These are phyloP conservation scores for Claviceps maximensis DNA, from an alignment of 2,329 filamentous ascomycete genomes.

Conservation along the genomic window DNA sequence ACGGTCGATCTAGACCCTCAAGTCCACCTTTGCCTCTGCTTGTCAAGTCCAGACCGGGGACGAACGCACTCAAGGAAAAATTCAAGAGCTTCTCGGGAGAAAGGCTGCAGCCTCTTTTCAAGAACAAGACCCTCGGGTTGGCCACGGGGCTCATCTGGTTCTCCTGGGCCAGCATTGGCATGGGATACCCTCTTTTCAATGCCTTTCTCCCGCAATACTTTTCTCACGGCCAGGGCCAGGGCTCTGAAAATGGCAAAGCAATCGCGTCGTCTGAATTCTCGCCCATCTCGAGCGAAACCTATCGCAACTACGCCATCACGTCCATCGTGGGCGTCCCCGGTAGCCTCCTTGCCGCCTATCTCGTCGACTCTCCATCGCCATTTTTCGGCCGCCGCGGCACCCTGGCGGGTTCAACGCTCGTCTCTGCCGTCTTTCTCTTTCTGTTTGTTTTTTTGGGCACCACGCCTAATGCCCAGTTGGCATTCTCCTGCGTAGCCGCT, in stretches of 20 bases:
- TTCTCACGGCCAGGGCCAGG: constrained; percentile 39
- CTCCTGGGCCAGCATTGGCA: constrained; percentile 69
- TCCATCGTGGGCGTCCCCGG: constrained; percentile 66
- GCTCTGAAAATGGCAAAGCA: constrained; percentile 12
- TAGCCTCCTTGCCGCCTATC: constrained; percentile 58
- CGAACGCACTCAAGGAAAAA: constrained; percentile 41
- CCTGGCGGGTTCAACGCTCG: constrained; percentile 51
- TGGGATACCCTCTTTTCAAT: constrained; percentile 83
- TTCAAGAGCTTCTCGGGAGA: constrained; percentile 53
- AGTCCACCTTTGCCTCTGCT: constrained; percentile 5
- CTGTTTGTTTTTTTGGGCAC: constrained; percentile 48
- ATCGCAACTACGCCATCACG: constrained; percentile 74
- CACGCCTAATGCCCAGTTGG: constrained; percentile 44
- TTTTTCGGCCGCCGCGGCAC: constrained; percentile 58
- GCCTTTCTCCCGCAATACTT: constrained; percentile 83
- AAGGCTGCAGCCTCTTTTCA: constrained; percentile 54
- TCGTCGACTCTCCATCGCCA: constrained; percentile 51
- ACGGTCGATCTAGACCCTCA: constrained; percentile 16
- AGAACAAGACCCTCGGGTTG: constrained; percentile 34
- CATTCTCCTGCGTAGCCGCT: constrained; percentile 54
- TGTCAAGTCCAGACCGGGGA: constrained; percentile 11
- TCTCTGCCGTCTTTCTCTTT: constrained; percentile 58
- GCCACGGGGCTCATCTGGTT: constrained; percentile 55
- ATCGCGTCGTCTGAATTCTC: constrained; percentile 19
- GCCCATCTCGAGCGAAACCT: constrained; percentile 37